Base-by-base conservation (phyloP, 495 filamentous ascomycete species). In the Annulohypoxylon bovei region DNA sequence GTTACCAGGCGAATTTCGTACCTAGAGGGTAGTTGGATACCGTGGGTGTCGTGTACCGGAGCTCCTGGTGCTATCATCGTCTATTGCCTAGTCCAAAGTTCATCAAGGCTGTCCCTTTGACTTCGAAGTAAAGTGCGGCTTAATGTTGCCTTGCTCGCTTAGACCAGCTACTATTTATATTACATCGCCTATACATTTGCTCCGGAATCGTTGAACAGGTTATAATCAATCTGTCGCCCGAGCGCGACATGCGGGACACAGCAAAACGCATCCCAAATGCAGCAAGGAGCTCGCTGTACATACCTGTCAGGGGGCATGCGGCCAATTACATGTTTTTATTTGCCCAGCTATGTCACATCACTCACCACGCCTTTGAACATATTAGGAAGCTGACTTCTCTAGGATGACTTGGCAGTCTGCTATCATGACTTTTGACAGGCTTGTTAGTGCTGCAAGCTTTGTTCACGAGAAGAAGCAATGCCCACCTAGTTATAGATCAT, bases 351-450 rank as follows among this genome's bases (percentile, higher is more conserved):
- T 67, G 68, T 67, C 68, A 35, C 35, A 66, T 62, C 49, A 42
- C 47, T 63, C 63, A 63, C 44, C 57, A 55, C 68, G 44, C 68
- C 20, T 65, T 59, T 63, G 50, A 57, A 71, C 68, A 56, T 8
- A 53, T 71, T 67, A 67, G 68, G 68, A 71, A 71, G 68, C 68
- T 71, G 63, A 46, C 52, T 62, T 59, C 44, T 39, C 23, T 58
- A 52, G 50, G 57, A 66, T 71, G 68, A 71, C 68, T 71, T 71
- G 68, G 68, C 68, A 35, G 58, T 37, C 39, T 62, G 67, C 63
- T 62, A 71, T 67, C 58, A 42, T 50, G 32, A 49, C 42, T 39
- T 40, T 23, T 56, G 33, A 66, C 67, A 61, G 35, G 55, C 40
- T 62, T 60, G 9, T 39, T 56, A 46, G 28, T 46, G 11, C 61